phyloP scores from a whole-genome alignment of 371 early-diverging fungal species.

The Mortierella sp. region DNA sequence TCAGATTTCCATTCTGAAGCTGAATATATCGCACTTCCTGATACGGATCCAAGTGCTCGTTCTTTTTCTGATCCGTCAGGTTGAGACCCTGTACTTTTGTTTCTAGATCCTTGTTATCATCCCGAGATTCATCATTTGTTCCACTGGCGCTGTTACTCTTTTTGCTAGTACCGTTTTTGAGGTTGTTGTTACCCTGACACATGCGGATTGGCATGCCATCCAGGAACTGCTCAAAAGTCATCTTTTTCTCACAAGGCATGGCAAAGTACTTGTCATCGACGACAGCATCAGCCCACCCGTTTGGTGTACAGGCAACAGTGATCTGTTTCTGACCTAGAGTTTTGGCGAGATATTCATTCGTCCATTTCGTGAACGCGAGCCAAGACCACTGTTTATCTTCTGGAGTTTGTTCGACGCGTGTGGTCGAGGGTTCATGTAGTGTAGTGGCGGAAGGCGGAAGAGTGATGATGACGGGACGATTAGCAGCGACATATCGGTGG shows the following conservation, averaged over 20 bases:
- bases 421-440: constrained; percentile 13
- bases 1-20: constrained; percentile 77
- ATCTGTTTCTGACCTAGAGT: constrained; percentile 61
- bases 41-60: constrained; percentile 23
- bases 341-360: constrained; percentile 65
- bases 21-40: constrained; percentile 71
- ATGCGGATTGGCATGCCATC: constrained; percentile 55
- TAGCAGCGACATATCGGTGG: constrained; percentile 55
- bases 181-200: background rate
- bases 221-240: constrained; percentile 69
- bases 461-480: constrained; percentile 58
- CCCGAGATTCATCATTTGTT: constrained; percentile 25
- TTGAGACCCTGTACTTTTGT: background rate
- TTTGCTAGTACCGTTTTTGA: background rate
- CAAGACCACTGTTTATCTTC: constrained; percentile 57
- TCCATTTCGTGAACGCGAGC: constrained; percentile 75
- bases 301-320: constrained; percentile 70
- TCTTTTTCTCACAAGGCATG: constrained; percentile 71
- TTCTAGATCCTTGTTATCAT: constrained; percentile 10
- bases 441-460: constrained; percentile 33
- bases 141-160: background rate
- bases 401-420: constrained; percentile 16
- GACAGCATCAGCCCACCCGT: constrained; percentile 76
- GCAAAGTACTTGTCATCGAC: constrained; percentile 73
- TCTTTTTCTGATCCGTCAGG: background rate